Evolutionary conservation across 768 basidiomycete species (phyloP).

Genomic region (Termitomyces sp.): DNA sequence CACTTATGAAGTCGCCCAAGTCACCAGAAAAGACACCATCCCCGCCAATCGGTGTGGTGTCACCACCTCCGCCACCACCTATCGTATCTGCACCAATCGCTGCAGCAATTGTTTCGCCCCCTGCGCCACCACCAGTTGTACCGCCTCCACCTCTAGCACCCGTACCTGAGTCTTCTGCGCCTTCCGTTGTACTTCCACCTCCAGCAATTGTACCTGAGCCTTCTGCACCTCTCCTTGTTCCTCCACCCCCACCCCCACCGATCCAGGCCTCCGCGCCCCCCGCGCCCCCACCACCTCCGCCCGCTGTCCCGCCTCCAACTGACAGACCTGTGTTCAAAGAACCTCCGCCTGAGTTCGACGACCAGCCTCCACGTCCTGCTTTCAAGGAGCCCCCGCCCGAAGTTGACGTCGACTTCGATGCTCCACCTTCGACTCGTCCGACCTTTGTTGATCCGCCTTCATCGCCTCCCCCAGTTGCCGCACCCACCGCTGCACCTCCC

Average conservation of each 20-base stretch:
- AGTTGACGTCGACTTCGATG: conserved; percentile 39
- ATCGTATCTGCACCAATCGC: conserved; percentile 4
- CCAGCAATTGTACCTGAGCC: conserved; percentile 15
- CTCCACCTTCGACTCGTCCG: conserved; percentile 24
- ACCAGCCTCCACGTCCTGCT: conserved; percentile 34
- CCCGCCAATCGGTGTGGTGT: conserved; percentile 19
- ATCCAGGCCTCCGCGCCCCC: conserved; percentile 17
- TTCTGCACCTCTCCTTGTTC: conserved; percentile 19
- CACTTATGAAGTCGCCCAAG: conserved; percentile 30
- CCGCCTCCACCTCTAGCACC: conserved; percentile 9
- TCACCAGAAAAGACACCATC: conserved; percentile 28
- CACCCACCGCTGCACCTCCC: conserved; percentile 33
- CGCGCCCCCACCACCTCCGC: conserved; percentile 20
- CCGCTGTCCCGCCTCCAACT: conserved; percentile 18
- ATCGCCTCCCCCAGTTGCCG: conserved; percentile 35
- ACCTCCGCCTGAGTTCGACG: conserved; percentile 51
- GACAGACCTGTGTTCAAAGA: conserved; percentile 46
- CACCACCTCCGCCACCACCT: conserved; percentile 19
- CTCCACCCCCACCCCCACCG: conserved; percentile 27
- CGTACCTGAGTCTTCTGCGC: conserved; percentile 19
- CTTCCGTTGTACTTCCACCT: conserved; percentile 14
- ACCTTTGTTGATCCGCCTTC: conserved; percentile 43
- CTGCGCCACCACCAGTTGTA: conserved; percentile 16
- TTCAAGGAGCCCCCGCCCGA: conserved; percentile 69
- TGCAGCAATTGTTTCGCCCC: background rate